Base-by-base conservation (phyloP, 495 filamentous ascomycete species). In the Aspergillus ostianus region DNA sequence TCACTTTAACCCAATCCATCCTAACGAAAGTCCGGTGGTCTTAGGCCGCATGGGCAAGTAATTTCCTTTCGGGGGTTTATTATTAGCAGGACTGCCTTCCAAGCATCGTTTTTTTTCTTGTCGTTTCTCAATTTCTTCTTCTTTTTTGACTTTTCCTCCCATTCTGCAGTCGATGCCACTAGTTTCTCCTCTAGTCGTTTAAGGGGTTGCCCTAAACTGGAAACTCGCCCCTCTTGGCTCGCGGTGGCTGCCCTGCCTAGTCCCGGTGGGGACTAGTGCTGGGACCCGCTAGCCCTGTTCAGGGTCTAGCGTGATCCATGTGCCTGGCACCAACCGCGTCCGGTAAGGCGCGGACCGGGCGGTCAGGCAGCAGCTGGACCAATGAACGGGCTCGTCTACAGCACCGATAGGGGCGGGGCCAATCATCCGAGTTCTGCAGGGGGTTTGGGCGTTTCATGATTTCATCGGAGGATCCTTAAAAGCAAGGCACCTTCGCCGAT, bases 151-250 rank as follows among this genome's bases (percentile, higher is more conserved):
- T 56, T 56, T 21, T 36, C 19, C 18, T 46, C 23, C 21, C 26
- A 6, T 56, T 56, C 45, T 56, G 45, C 55, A 56, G 17, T 41
- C n/a, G 15, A 27, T 36, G 48, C 45, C 55, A 49, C 55, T 56
- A 56, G 46, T 56, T 50, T 48, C 27, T 5, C n/a, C n/a, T 26
- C 53, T 45, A 56, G 41, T 47, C 21, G 41, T 56, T 56, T 20
- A 47, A 30, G 54, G 54, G 54, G 54, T 56, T 3, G 23, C 26
- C 52, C 36, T 13, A 53, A 20, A 41, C 52, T 15, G 52, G 51
- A 36, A 45, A 46, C 26, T 27, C 45, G 45, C 45, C 52, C 32
- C 32, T 54, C 52, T 53, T 53, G 51, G 51, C 10, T 19, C 17
- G 12, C 17, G 18, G 23, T 48, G 54, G 54, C 45, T 56, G 29